phyloP scores from a whole-genome alignment of 1,139 yeast species.

The Geotrichum aggregatum region DNA sequence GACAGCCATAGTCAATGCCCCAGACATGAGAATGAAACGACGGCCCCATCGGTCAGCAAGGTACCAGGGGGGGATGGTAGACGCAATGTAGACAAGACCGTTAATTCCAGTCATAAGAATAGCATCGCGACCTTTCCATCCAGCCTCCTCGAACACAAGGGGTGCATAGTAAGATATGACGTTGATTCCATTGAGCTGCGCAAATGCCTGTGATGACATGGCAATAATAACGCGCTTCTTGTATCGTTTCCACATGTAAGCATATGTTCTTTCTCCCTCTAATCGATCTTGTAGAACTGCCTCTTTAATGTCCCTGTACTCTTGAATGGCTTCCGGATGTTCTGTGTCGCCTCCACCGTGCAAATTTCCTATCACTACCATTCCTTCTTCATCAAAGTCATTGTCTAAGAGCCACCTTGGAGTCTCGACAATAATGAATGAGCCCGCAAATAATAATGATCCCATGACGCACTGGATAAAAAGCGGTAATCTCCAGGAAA shows the following conservation, averaged over 20 bases:
- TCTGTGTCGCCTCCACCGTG: slow-evolving; percentile 62
- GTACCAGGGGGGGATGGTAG: slow-evolving; percentile 89
- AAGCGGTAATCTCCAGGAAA: slow-evolving; percentile 77
- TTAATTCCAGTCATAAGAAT: slow-evolving; percentile 91
- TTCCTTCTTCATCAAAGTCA: slow-evolving; percentile 84
- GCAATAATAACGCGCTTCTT: slow-evolving; percentile 77
- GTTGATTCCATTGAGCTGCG: slow-evolving; percentile 88
- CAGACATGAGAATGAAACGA: slow-evolving; percentile 70
- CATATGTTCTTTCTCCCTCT: slow-evolving; percentile 71
- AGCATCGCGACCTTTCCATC: slow-evolving; percentile 86
- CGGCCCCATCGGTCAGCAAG: slow-evolving; percentile 89
- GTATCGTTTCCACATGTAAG: slow-evolving; percentile 65
- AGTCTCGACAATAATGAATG: slow-evolving; percentile 74
- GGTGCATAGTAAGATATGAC: slow-evolving; percentile 92
- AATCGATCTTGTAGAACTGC: slow-evolving; percentile 67
- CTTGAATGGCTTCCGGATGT: slow-evolving; percentile 55
- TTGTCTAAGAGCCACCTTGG: slow-evolving; percentile 87
- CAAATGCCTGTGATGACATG: slow-evolving; percentile 85
- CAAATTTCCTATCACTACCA: slow-evolving; percentile 71
- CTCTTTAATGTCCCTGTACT: slow-evolving; percentile 73
- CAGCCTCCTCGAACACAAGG: slow-evolving; percentile 87
- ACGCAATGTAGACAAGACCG: slow-evolving; percentile 62
- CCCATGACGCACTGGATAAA: slow-evolving; percentile 76
- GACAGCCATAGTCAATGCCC: slow-evolving; percentile 73
- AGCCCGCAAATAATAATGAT: slow-evolving; percentile 58